These are phyloP conservation scores for Globisporangium orthogonon DNA, from an alignment of 352 stramenopile species.

Conservation along the genomic window DNA sequence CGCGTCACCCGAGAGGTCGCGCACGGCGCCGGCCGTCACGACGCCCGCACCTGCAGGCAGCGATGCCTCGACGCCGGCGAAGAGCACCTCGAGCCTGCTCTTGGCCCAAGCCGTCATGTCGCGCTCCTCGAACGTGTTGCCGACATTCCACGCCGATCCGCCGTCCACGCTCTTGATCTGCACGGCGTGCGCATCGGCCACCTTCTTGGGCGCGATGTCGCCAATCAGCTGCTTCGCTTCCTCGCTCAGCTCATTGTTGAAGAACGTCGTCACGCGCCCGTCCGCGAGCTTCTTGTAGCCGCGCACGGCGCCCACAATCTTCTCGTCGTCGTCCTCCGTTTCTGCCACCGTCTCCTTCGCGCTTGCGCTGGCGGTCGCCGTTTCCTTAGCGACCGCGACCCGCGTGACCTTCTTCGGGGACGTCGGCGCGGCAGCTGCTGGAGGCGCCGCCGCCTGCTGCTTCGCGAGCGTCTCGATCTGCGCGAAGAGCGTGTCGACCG, in stretches of 20 bases:
- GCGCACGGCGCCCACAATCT: slow-evolving; percentile 62
- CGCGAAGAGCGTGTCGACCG: slow-evolving; percentile 47
- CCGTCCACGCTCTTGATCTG: slow-evolving; percentile 81
- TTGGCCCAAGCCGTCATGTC: slow-evolving; percentile 88
- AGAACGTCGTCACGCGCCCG: slow-evolving; percentile 97
- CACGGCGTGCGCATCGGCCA: slow-evolving; percentile 59
- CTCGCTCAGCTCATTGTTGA: slow-evolving; percentile 97
- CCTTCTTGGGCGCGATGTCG: slow-evolving; percentile 91
- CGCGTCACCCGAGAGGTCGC: slow-evolving; percentile 88
- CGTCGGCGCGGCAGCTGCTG: slow-evolving; percentile 10
- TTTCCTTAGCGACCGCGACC: slow-evolving; percentile 31
- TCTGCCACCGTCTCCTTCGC: slow-evolving; percentile 22
- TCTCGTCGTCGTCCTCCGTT: slow-evolving; percentile 58
- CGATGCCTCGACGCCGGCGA: slow-evolving; percentile 33
- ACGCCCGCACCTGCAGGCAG: slow-evolving; percentile 27
- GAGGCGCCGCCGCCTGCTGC: slow-evolving; percentile 42
- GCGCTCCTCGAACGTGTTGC: slow-evolving; percentile 92
- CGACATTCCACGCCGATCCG: slow-evolving; percentile 91
- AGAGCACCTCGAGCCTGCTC: slow-evolving; percentile 54
- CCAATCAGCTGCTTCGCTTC: slow-evolving; percentile 97
- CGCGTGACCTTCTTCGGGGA: slow-evolving; percentile 52
- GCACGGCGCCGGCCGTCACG: slow-evolving; percentile 59
- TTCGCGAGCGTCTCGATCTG: slow-evolving; percentile 57
- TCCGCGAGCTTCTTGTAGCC: slow-evolving; percentile 97
- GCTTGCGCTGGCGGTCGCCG: slow-evolving; percentile 7